Conservation (phyloP, 257 asterid species). For the Scutellaria barbata region DNA sequence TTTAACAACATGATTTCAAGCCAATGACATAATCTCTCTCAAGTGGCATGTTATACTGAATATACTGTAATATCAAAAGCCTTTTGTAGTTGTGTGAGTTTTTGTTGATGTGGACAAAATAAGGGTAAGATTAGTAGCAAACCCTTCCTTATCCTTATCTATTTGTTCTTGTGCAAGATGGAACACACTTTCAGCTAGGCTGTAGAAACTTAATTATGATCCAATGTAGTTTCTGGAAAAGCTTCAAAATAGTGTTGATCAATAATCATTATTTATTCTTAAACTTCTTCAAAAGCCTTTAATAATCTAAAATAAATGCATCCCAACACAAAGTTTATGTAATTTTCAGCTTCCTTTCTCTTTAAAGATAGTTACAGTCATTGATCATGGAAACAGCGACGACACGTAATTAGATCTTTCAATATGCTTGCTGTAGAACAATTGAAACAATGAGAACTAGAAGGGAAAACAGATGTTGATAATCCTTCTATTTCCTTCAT, state of each 20-base stretch:
- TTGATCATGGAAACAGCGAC: constrained; percentile 2
- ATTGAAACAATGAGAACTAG: constrained; percentile 25
- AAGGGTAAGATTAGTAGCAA: constrained; percentile 23
- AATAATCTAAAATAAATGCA: constrained; percentile 8
- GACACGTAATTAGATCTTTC: constrained; percentile 3
- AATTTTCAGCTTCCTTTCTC: constrained; percentile 13
- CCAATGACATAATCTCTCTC: constrained; percentile 15
- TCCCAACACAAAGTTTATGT: constrained; percentile 4
- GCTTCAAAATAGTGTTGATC: constrained; percentile 5
- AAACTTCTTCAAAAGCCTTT: constrained; percentile 29
- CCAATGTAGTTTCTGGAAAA: constrained; percentile 6
- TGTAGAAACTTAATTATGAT: constrained; percentile 21
- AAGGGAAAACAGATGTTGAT: not conserved
- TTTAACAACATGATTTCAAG: constrained; percentile 27
- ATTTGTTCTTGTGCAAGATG: constrained; percentile 20
- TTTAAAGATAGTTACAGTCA: constrained; percentile 2
- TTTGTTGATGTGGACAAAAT: constrained; percentile 29
- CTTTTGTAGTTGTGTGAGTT: constrained; percentile 17
- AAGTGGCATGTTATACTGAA: constrained; percentile 30
- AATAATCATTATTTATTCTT: constrained; percentile 26
- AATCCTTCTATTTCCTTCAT: constrained; percentile 2
- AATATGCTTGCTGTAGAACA: not conserved
- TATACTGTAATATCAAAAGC: constrained; percentile 27
- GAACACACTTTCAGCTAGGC: constrained; percentile 26
- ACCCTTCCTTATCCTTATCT: constrained; percentile 24